These are phyloP conservation scores for Byssothecium circinans DNA, from an alignment of 2,329 filamentous ascomycete species.

Conservation along the genomic window DNA sequence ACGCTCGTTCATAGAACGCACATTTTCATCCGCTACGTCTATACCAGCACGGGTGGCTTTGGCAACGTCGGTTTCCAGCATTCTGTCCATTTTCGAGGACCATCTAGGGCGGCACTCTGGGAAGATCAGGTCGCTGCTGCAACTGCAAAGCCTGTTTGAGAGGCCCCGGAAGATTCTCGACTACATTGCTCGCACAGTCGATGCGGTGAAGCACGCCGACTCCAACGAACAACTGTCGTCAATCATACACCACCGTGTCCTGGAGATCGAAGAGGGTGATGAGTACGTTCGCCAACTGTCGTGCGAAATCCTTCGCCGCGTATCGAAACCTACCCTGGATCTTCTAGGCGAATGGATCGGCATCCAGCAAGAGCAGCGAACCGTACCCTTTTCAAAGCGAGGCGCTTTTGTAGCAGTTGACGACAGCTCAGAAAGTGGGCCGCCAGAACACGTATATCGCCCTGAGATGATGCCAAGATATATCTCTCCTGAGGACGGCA, in stretches of 20 bases:
- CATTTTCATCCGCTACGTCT: conserved; percentile 36
- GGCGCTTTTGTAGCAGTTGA: conserved; percentile 34
- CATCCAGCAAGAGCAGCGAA: conserved; percentile 49
- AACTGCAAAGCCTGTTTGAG: conserved; percentile 45
- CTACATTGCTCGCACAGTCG: conserved; percentile 56
- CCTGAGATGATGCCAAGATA: conserved; percentile 70
- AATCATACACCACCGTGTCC: conserved; percentile 39
- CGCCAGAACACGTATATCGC: conserved; percentile 64
- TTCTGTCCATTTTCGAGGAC: conserved; percentile 47
- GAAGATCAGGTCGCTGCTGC: conserved; percentile 40
- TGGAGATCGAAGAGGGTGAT: conserved; percentile 63
- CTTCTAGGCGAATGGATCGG: conserved; percentile 76
- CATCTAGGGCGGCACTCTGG: conserved; percentile 35
- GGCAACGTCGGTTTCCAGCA: conserved; percentile 42
- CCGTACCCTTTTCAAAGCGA: conserved; percentile 28
- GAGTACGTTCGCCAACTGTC: conserved; percentile 64
- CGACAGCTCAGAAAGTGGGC: conserved; percentile 23
- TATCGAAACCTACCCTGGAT: conserved; percentile 67
- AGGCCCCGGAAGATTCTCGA: conserved; percentile 56
- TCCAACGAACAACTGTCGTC: conserved; percentile 44
- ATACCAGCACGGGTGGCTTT: conserved; percentile 47
- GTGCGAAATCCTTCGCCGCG: conserved; percentile 65
- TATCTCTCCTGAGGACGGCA: conserved; percentile 68
- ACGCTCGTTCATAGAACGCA: conserved; percentile 41
- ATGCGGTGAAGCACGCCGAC: conserved; percentile 47